Conservation (phyloP, 202 grass and related monocot genomes). For the Tripidium arundinaceum region DNA sequence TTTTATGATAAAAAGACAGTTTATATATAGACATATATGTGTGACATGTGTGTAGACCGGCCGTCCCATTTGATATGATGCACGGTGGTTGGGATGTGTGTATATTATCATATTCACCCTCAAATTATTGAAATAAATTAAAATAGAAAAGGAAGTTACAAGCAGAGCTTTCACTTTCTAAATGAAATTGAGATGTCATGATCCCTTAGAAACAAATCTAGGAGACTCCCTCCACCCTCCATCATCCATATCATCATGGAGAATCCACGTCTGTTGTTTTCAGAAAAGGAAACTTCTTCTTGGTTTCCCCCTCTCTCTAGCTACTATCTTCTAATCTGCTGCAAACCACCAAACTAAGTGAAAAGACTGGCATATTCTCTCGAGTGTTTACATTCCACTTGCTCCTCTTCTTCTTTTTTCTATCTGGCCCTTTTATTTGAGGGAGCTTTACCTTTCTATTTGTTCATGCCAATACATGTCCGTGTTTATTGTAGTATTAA, state of each 20-base stretch:
- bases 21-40: too few relatives aligned
- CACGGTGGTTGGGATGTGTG: background rate
- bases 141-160: background rate
- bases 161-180: background rate
- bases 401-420: too few relatives aligned
- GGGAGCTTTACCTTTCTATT: background rate
- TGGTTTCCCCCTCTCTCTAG: background rate
- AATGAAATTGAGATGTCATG: slow-evolving; percentile 7
- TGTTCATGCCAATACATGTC: background rate
- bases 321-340: background rate
- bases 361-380: background rate
- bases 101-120: background rate
- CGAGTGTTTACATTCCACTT: background rate
- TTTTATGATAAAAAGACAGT: too few relatives aligned
- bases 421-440: background rate
- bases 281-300: background rate
- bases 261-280: background rate
- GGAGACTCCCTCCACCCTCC: background rate
- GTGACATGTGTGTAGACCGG: background rate
- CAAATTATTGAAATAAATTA: background rate
- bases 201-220: slow-evolving; percentile 14
- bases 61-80: background rate
- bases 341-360: background rate
- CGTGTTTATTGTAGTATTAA: background rate
- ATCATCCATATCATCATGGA: background rate